Percentiles rank a stretch among this genome's conserved stretches.
phyloP scores from a whole-genome alignment of 2,329 filamentous ascomycete genomes.

The Apiospora marii region DNA sequence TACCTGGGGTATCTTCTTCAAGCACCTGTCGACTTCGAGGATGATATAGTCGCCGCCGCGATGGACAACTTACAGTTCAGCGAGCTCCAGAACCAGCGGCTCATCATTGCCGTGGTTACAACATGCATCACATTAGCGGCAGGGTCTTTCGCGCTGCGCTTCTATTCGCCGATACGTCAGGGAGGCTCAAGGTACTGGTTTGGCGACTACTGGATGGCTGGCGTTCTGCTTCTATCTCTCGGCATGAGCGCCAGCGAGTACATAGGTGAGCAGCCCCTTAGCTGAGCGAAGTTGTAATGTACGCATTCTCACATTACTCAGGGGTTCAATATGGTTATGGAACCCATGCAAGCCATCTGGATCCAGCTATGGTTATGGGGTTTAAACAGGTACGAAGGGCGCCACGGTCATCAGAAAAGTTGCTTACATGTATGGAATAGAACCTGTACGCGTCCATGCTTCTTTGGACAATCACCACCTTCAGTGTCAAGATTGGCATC shows the following conservation, averaged over 20 bases:
- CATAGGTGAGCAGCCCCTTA: slow-evolving; percentile 25
- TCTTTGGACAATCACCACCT: slow-evolving; percentile 39
- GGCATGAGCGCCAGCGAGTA: slow-evolving; percentile 36
- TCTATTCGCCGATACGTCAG: slow-evolving; percentile 34
- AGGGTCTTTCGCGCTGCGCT: slow-evolving; percentile 37
- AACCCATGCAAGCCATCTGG: not conserved
- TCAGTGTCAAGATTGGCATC: slow-evolving; percentile 41
- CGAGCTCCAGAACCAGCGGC: slow-evolving; percentile 33
- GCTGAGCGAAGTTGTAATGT: not conserved
- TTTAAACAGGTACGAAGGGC: not conserved
- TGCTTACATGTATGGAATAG: not conserved
- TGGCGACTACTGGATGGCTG: slow-evolving; percentile 42
- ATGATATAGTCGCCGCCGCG: not conserved
- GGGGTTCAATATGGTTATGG: slow-evolving; percentile 23
- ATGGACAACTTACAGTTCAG: not conserved
- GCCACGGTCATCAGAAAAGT: not conserved
- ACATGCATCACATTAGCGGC: slow-evolving; percentile 37
- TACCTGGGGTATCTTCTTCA: not conserved
- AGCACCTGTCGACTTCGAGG: not conserved
- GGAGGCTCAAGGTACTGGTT: slow-evolving; percentile 36
- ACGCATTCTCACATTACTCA: not conserved
- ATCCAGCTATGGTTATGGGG: not conserved
- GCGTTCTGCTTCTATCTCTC: slow-evolving; percentile 39
- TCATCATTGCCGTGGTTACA: slow-evolving; percentile 39
- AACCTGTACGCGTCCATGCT: slow-evolving; percentile 38